Conservation (phyloP, 2,329 filamentous ascomycete species). For the Apiospora aurea region DNA sequence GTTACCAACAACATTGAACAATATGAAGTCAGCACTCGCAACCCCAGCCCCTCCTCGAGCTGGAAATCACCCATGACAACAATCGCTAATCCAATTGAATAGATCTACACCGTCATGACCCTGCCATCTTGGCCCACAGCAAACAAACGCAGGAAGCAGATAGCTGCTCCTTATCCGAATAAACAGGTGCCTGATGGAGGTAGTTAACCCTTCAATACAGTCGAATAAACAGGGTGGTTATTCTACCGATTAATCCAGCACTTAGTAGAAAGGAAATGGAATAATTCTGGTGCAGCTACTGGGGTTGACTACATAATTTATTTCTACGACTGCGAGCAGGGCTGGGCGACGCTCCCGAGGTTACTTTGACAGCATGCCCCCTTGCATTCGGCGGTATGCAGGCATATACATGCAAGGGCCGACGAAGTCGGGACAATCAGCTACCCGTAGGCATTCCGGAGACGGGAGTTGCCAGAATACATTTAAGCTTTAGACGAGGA, state of each 20-base stretch:
- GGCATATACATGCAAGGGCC: not conserved
- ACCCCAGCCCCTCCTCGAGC: not conserved
- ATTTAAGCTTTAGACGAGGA: not conserved
- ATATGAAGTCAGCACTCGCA: not conserved
- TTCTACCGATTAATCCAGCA: not conserved
- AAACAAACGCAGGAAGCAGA: not conserved
- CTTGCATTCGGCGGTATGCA: not conserved
- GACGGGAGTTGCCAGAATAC: not conserved
- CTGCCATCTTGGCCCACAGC: not conserved
- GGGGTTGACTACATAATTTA: too few species aligned
- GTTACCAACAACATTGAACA: not conserved
- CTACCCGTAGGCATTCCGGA: not conserved
- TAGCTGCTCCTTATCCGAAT: not conserved
- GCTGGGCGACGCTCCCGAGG: too few species aligned
- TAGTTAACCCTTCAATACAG: too few species aligned
- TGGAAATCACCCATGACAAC: not conserved
- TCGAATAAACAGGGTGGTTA: not conserved
- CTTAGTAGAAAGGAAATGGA: not conserved
- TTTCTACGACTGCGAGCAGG: too few species aligned
- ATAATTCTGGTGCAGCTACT: too few species aligned
- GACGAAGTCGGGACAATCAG: not conserved
- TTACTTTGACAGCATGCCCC: not conserved
- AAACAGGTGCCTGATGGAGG: too few species aligned
- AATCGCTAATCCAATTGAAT: not conserved
- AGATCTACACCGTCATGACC: not conserved